Evolutionary conservation across 2,329 filamentous ascomycete genomes (phyloP).

Genomic region (Diaporthe batatas): DNA sequence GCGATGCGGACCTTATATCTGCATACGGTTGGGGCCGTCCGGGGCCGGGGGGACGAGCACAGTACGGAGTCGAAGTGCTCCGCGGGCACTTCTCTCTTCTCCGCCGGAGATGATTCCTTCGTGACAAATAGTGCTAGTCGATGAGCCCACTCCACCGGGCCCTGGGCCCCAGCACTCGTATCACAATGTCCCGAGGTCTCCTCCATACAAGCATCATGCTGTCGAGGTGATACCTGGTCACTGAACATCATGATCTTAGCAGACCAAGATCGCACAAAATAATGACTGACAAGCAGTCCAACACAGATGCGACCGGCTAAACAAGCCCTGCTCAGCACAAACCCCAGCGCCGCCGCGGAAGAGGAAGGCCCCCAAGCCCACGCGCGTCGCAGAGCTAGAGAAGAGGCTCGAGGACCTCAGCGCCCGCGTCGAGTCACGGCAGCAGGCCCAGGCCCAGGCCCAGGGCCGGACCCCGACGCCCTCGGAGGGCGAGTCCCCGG

Average conservation of each 20-base stretch:
- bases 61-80: background rate
- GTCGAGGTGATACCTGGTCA: background rate
- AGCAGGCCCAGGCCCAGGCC: constrained; percentile 11
- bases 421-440: constrained; percentile 55
- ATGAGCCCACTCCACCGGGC: background rate
- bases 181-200: background rate
- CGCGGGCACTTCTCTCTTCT: background rate
- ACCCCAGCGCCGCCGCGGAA: constrained; percentile 62
- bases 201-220: background rate
- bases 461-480: constrained; percentile 43
- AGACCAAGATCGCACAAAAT: no score
- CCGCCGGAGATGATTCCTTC: constrained; percentile 3
- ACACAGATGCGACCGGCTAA: constrained; percentile 61
- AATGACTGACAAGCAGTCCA: background rate
- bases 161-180: no score
- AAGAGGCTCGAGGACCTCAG: constrained; percentile 64
- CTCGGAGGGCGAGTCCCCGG: constrained; percentile 28
- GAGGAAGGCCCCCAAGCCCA: constrained; percentile 62
- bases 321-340: constrained; percentile 62
- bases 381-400: constrained; percentile 64
- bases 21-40: background rate
- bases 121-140: background rate
- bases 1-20: background rate
- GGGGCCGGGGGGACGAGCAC: background rate
- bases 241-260: no score